Evolutionary conservation across 352 stramenopile species (phyloP).

Genomic region (Blastocystis sp.): DNA sequence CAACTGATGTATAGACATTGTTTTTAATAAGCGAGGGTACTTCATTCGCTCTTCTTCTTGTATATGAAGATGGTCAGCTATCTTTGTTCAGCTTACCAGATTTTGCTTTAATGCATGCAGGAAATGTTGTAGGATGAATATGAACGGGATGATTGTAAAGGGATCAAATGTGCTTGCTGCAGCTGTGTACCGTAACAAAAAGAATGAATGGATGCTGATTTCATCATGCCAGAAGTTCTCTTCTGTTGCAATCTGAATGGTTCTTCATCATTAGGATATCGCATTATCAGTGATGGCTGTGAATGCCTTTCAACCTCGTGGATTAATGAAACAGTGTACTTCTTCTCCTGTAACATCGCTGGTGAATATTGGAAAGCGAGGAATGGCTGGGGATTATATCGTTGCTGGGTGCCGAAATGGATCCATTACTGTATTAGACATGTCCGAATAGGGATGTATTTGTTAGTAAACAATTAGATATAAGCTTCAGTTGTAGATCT

Average conservation of each 20-base stretch:
- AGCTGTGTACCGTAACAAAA: neutral
- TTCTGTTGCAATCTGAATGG: neutral
- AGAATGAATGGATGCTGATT: neutral
- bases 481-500: neutral
- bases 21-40: too few relatives aligned
- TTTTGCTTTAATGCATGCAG: neutral
- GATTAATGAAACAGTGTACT: neutral
- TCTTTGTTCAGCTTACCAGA: neutral
- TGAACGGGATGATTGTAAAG: neutral
- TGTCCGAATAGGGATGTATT: slow-evolving; percentile 11
- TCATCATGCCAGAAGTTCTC: neutral
- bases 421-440: neutral
- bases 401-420: neutral
- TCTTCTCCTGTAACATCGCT: neutral
- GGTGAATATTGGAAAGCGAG: slow-evolving; percentile 4
- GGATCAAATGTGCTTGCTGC: neutral
- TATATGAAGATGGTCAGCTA: neutral
- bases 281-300: neutral
- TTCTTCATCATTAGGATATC: neutral
- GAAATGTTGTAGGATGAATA: neutral
- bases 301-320: neutral
- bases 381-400: neutral
- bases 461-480: neutral
- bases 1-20: too few relatives aligned
- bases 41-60: too few relatives aligned